Evolutionary conservation across 2,329 filamentous ascomycete species (phyloP), one percentile per base, ranked within the genome.

Genomic region (Aureobasidium lini): DNA sequence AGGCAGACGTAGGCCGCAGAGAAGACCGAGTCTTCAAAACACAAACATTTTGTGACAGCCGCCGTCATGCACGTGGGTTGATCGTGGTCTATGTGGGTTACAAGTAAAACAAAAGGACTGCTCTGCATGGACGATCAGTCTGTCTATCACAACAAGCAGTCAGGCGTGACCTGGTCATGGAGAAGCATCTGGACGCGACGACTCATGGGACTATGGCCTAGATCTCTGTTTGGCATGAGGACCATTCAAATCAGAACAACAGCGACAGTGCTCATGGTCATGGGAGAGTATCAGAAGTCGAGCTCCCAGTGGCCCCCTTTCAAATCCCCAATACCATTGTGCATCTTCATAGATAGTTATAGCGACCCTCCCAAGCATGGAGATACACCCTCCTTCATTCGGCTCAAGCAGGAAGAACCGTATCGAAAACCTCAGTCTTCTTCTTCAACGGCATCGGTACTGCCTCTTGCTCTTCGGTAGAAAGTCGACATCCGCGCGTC

Each of bases 1-100:
- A 28, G 50, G 50, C 50, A 43, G 5, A 43, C 49, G 49, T 53
- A 40, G 49, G 9, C n/a, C 50, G 50, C 50, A 42, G 50, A 54
- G 50, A 54, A 54, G 50, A 54, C 50, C 50, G 50, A 54, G 39
- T 29, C 34, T 52, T 8, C 9, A 29, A 37, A 7, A 4, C 15
- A n/a, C 48, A 6, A 40, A 52, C 34, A 52, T 9, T 52, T 34
- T 52, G 36, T 52, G 23, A 52, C 48, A 9, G 36, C 23, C 36
- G 36, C 23, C 36, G 15, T 40, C 48, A 40, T 52, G 48, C 48
- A 29, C 40, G 6, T 29, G 15, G 16, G 48, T 23, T 37, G 47
- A 37, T 49, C 16, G 8, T 37, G 23, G 15, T 7, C 46, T 28
- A 31, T 13, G 34, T 15, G 23, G 48, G 32, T 36, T 9, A n/a